Evolutionary conservation across 192 early-diverging fungal species (phyloP).

Genomic region (Mortierella hygrophila): DNA sequence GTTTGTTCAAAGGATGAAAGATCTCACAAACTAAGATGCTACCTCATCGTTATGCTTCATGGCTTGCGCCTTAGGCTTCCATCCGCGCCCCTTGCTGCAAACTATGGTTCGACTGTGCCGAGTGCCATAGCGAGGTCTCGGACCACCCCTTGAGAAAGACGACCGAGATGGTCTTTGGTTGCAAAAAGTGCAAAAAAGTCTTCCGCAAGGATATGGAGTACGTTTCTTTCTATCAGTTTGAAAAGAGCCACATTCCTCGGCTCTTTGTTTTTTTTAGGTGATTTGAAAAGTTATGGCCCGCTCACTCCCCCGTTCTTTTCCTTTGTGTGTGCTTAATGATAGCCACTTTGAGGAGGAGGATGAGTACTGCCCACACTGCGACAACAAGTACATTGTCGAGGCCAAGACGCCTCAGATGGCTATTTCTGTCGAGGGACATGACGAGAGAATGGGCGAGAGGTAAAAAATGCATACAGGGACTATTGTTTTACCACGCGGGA

Average conservation of each 20-base stretch:
- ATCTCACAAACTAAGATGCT: background rate
- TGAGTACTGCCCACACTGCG: conserved; percentile 98
- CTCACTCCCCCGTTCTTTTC: background rate
- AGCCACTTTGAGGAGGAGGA: conserved; percentile 94
- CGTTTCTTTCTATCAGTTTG: background rate
- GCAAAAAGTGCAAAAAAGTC: conserved; percentile 99
- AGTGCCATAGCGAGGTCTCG: conserved; percentile 88
- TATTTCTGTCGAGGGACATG: conserved; percentile 94
- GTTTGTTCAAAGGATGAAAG: background rate
- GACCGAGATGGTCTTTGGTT: conserved; percentile 94
- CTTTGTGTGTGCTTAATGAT: background rate
- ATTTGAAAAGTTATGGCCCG: background rate
- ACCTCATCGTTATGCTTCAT: background rate
- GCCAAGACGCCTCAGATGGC: conserved; percentile 90
- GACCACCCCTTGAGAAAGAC: conserved; percentile 86
- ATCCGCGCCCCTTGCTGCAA: conserved; percentile 95
- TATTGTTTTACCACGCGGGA: too few relatives aligned
- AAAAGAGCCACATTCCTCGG: too few relatives aligned
- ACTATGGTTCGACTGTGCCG: conserved; percentile 97
- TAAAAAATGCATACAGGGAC: conserved; percentile 21
- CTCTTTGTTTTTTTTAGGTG: background rate
- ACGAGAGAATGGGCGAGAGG: conserved; percentile 82
- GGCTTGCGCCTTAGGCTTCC: conserved; percentile 71
- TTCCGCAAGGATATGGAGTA: conserved; percentile 90
- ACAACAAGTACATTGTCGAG: conserved; percentile 96